These are phyloP conservation scores for Laburnicola sp. DNA, from an alignment of 2,329 filamentous ascomycete species.

Conservation along the genomic window DNA sequence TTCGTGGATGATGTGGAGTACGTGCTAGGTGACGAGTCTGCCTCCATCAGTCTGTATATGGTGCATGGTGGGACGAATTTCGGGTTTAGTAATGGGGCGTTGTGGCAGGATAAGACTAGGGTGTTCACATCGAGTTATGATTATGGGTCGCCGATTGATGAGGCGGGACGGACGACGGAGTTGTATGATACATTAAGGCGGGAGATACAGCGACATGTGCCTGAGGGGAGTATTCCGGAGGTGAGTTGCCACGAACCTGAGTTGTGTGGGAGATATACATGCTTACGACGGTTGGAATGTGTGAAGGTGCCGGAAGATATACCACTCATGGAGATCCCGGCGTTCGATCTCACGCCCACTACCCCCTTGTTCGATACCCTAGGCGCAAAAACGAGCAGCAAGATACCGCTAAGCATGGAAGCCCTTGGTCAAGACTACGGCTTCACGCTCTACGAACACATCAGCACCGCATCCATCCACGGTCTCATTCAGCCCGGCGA, in stretches of 20 bases:
- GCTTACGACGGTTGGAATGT: too few species aligned
- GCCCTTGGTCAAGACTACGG: constrained; percentile 51
- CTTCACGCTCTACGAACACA: constrained; percentile 51
- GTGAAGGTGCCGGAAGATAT: constrained; percentile 35
- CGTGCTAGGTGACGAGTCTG: constrained; percentile 25
- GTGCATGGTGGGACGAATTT: constrained; percentile 59
- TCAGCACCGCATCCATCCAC: constrained; percentile 19
- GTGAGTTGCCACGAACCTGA: too few species aligned
- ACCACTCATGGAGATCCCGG: constrained; percentile 39
- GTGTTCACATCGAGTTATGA: constrained; percentile 56
- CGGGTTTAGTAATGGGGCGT: constrained; percentile 53
- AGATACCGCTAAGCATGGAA: constrained; percentile 51
- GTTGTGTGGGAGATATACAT: too few species aligned
- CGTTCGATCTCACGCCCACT: constrained; percentile 46
- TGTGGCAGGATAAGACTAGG: constrained; percentile 48
- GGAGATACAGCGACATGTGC: constrained; percentile 46
- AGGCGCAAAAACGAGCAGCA: constrained; percentile 23
- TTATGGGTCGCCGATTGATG: constrained; percentile 56
- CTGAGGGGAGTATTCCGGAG: constrained; percentile 44
- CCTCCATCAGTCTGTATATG: constrained; percentile 57
- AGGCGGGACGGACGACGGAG: constrained; percentile 53
- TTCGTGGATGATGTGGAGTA: constrained; percentile 29
- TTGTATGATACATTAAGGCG: constrained; percentile 50
- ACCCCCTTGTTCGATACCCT: constrained; percentile 46
- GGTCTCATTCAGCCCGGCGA: constrained; percentile 51